Conservation (phyloP, 345 rosid species). For the Acer saccharum region DNA sequence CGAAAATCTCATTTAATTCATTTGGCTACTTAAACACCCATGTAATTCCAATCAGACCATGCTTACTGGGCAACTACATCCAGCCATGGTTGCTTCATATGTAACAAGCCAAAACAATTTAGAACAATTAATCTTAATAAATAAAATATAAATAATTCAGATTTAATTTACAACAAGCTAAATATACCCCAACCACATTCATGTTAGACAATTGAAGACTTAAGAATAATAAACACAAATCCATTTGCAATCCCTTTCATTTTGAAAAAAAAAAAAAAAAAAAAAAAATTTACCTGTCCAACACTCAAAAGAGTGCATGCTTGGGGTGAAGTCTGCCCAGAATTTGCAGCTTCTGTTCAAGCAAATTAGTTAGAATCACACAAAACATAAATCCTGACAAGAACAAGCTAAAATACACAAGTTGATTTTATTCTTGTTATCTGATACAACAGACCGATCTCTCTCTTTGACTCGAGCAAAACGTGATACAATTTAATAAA, state of each 20-base stretch:
- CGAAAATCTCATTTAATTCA: background rate
- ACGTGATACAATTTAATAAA: too few relatives aligned
- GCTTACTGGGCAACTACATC: background rate
- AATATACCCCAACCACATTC: background rate
- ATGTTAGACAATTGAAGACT: background rate
- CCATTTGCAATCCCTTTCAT: background rate
- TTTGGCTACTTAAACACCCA: background rate
- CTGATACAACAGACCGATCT: too few relatives aligned
- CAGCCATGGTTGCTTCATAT: background rate
- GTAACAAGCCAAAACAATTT: background rate
- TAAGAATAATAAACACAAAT: background rate
- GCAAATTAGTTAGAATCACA: background rate
- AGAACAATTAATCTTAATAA: background rate
- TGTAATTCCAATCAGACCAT: background rate
- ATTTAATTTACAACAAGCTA: background rate
- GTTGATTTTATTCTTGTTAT: background rate
- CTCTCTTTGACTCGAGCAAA: too few relatives aligned
- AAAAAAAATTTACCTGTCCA: conserved; percentile 62
- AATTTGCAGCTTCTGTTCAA: conserved; percentile 50
- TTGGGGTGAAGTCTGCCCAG: conserved; percentile 59
- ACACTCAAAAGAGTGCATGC: conserved; percentile 74
- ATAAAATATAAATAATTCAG: background rate
- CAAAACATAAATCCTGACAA: conserved; percentile 6
- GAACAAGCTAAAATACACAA: background rate
- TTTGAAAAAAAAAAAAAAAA: background rate